phyloP scores from a whole-genome alignment of 805 yeast genomes.

The Wickerhamiella hasegawae region DNA sequence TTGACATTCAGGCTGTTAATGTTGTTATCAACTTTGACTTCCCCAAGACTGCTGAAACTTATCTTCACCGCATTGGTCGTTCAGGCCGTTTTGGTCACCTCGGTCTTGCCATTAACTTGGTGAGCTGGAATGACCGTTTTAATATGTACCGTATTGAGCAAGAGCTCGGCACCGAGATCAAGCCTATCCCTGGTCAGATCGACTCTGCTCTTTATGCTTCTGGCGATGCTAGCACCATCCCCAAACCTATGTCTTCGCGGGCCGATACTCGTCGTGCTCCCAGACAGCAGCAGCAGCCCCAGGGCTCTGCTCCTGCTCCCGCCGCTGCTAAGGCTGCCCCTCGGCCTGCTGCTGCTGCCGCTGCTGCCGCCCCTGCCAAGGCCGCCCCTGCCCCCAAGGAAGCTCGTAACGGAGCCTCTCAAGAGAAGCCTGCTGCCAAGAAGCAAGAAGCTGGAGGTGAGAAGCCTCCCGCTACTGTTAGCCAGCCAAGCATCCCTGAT shows the following conservation, averaged over 20 bases:
- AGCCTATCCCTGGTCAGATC: conserved; percentile 88
- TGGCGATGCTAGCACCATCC: conserved; percentile 47
- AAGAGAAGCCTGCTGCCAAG: no score
- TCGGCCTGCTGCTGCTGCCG: no score
- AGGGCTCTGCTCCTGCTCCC: background rate
- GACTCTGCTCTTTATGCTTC: conserved; percentile 83
- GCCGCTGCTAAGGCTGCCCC: background rate
- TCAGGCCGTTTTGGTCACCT: conserved; percentile 97
- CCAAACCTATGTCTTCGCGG: conserved; percentile 62
- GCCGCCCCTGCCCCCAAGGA: no score
- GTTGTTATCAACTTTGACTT: conserved; percentile 96
- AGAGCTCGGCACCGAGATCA: conserved; percentile 93
- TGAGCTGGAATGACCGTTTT: conserved; percentile 93
- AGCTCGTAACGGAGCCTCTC: no score
- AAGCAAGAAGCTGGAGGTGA: no score
- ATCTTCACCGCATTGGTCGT: conserved; percentile 96
- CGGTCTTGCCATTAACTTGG: conserved; percentile 91
- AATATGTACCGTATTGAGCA: conserved; percentile 89
- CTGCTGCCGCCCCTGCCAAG: no score
- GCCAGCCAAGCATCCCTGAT: no score
- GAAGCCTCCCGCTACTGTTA: no score
- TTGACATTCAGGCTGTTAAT: conserved; percentile 96
- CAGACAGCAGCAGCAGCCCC: background rate
- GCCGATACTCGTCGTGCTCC: no score
- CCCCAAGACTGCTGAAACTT: conserved; percentile 96